Percentiles rank a stretch among this genome's conserved stretches.
Conservation (phyloP, 129 eudicot genomes). For the Dittrichia graveolens region DNA sequence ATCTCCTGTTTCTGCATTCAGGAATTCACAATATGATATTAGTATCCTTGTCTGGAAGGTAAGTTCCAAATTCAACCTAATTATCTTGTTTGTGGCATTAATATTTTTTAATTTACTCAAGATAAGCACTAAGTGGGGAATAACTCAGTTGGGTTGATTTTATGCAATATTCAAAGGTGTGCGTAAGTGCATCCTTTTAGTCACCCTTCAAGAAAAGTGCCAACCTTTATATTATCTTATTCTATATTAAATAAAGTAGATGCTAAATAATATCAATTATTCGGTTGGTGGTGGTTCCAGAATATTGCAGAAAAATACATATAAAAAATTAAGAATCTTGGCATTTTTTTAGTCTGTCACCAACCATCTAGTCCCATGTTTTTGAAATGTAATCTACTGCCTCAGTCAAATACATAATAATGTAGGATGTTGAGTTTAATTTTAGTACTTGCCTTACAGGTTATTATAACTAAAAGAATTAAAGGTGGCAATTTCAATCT, state of each 20-base stretch:
- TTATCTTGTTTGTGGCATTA: conserved; percentile 28
- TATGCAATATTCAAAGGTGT: conserved; percentile 36
- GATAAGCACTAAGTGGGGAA: conserved; percentile 29
- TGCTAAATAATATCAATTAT: conserved; percentile 34
- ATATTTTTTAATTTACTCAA: conserved; percentile 19
- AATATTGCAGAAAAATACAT: conserved; percentile 26
- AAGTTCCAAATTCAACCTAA: conserved; percentile 39
- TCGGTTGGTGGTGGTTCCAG: conserved; percentile 33
- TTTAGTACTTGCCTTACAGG: neutral
- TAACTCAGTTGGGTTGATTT: conserved; percentile 35
- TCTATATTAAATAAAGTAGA: conserved; percentile 32
- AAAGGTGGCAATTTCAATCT: neutral
- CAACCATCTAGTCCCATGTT: conserved; percentile 28
- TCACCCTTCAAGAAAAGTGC: conserved; percentile 35
- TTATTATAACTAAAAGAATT: neutral
- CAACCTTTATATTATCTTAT: conserved; percentile 31
- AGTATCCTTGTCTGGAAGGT: conserved; percentile 97
- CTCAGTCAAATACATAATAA: neutral
- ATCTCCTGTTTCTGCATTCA: conserved; percentile 81
- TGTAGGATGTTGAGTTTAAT: neutral
- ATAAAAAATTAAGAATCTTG: conserved; percentile 29
- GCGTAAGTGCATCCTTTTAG: conserved; percentile 25
- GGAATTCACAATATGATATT: conserved; percentile 81
- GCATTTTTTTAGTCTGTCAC: conserved; percentile 29
- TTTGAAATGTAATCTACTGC: neutral